phyloP scores from a whole-genome alignment of 352 stramenopile species.

The Ophiocytium majus region DNA sequence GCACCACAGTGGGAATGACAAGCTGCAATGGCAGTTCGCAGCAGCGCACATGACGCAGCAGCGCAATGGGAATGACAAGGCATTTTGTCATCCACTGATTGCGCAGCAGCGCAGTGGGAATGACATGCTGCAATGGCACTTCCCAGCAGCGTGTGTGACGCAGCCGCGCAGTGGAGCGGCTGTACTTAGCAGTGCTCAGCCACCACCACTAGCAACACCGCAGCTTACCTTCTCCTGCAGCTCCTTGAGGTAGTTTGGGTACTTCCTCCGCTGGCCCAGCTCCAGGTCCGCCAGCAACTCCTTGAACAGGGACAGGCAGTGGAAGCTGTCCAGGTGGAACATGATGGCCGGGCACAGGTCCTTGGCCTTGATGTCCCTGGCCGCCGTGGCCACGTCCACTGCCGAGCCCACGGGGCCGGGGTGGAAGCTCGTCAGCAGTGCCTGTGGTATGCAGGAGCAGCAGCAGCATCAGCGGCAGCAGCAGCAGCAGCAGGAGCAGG shows the following conservation, averaged over 20 bases:
- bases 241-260: constrained; percentile 70
- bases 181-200: too few relatives aligned
- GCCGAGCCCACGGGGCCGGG: constrained; percentile 34
- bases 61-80: too few relatives aligned
- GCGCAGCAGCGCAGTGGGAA: too few relatives aligned
- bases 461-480: neutral
- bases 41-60: too few relatives aligned
- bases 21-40: too few relatives aligned
- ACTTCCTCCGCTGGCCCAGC: constrained; percentile 68
- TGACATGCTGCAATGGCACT: too few relatives aligned
- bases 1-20: too few relatives aligned
- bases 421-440: constrained; percentile 73
- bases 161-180: too few relatives aligned
- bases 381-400: constrained; percentile 35
- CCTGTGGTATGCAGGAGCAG: constrained; percentile 69
- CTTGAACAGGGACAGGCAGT: constrained; percentile 77
- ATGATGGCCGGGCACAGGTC: constrained; percentile 73
- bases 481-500: too few relatives aligned
- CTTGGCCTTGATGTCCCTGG: constrained; percentile 66
- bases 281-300: constrained; percentile 68
- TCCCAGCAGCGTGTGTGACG: too few relatives aligned
- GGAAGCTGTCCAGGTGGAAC: constrained; percentile 79
- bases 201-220: neutral
- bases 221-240: constrained; percentile 59
- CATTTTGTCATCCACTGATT: too few relatives aligned